phyloP scores from a whole-genome alignment of 192 early-diverging fungal genomes.

The Coemansia guatemalensis region DNA sequence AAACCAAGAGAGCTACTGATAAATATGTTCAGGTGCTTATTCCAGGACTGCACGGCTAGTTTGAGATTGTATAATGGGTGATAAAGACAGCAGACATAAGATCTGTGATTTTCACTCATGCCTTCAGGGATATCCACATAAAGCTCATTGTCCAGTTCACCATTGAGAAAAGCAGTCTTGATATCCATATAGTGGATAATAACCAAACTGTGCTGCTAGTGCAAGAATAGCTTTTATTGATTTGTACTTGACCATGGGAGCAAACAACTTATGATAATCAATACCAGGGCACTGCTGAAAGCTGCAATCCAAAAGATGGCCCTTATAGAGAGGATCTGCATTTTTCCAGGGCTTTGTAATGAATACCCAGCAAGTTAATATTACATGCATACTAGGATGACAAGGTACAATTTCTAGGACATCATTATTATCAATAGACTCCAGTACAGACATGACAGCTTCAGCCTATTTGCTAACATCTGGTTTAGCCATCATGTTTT shows the following conservation, averaged over 20 bases:
- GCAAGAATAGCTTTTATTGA: slow-evolving; percentile 17
- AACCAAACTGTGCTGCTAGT: slow-evolving; percentile 6
- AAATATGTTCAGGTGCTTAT: slow-evolving; percentile 3
- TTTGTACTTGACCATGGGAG: slow-evolving; percentile 24
- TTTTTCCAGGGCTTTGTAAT: slow-evolving; percentile 15
- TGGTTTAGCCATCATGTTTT: no score
- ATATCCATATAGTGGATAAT: slow-evolving; percentile 7
- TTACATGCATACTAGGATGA: not conserved
- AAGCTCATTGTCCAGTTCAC: slow-evolving; percentile 9
- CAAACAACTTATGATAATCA: slow-evolving; percentile 25
- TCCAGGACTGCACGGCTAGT: slow-evolving; percentile 7
- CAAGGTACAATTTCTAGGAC: no score
- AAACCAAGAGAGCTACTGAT: slow-evolving; percentile 3
- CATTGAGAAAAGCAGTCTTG: slow-evolving; percentile 17
- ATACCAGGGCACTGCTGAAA: slow-evolving; percentile 18
- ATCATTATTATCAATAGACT: no score
- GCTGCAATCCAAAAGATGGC: slow-evolving; percentile 16
- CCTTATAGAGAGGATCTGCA: slow-evolving; percentile 15
- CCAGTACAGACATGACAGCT: no score
- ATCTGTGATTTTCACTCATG: not conserved
- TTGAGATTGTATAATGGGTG: slow-evolving; percentile 10
- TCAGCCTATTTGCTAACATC: no score
- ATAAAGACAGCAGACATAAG: not conserved
- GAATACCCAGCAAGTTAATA: slow-evolving; percentile 22
- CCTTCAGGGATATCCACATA: slow-evolving; percentile 13